Evolutionary conservation across 2,329 filamentous ascomycete species (phyloP).

Genomic region (Aspergillus fructus): DNA sequence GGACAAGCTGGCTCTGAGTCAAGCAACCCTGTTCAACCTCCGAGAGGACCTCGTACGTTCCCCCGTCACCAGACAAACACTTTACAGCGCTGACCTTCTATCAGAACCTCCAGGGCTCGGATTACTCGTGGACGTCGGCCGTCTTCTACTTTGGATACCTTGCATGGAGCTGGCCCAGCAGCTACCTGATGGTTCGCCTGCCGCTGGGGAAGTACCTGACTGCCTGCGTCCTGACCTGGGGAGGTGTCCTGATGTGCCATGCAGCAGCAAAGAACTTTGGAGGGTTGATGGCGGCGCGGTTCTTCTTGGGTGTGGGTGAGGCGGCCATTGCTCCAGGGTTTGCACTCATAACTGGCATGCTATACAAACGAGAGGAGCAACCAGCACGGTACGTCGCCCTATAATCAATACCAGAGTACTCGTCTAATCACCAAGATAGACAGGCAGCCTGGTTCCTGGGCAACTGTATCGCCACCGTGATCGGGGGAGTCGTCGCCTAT

Average conservation of each 20-base stretch:
- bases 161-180: slow-evolving; percentile 41
- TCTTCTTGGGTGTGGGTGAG: slow-evolving; percentile 34
- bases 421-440: slow-evolving; percentile 2
- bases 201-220: slow-evolving; percentile 30
- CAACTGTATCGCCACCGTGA: slow-evolving; percentile 31
- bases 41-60: slow-evolving; percentile 19
- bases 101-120: background rate
- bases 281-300: slow-evolving; percentile 42
- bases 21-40: slow-evolving; percentile 28
- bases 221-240: slow-evolving; percentile 33
- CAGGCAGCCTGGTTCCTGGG: slow-evolving; percentile 37
- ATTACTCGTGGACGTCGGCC: slow-evolving; percentile 34
- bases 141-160: slow-evolving; percentile 38
- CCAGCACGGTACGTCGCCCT: slow-evolving; percentile 21
- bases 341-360: slow-evolving; percentile 38
- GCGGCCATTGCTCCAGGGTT: slow-evolving; percentile 34
- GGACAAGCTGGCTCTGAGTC: slow-evolving; percentile 33
- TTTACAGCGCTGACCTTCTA: background rate
- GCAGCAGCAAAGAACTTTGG: slow-evolving; percentile 28
- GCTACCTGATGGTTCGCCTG: slow-evolving; percentile 36
- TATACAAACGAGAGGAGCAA: slow-evolving; percentile 35
- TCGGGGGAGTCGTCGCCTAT: slow-evolving; percentile 32
- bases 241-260: slow-evolving; percentile 33
- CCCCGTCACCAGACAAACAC: too few relatives aligned
- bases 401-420: background rate